phyloP scores from a whole-genome alignment of 2,329 filamentous ascomycete species.

The Monosporascus sp. region DNA sequence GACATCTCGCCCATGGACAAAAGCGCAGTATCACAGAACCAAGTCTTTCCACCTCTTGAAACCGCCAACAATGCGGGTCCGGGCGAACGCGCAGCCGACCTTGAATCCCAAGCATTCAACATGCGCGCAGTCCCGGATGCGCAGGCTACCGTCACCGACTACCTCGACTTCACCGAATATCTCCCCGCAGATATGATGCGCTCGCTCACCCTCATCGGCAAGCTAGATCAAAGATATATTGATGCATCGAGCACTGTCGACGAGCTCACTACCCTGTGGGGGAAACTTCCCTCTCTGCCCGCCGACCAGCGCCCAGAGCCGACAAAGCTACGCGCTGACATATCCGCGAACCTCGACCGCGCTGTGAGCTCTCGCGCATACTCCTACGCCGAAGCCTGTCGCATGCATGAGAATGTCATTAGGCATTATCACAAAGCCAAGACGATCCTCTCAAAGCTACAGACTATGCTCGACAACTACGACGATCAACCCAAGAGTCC shows the following conservation, averaged over 20 bases:
- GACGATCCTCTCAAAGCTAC: slow-evolving; percentile 52
- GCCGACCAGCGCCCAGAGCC: slow-evolving; percentile 42
- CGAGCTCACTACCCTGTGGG: slow-evolving; percentile 52
- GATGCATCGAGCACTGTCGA: slow-evolving; percentile 50
- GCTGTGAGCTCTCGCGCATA: slow-evolving; percentile 52
- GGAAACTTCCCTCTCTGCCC: slow-evolving; percentile 44
- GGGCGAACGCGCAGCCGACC: slow-evolving; percentile 8
- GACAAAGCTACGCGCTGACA: slow-evolving; percentile 50
- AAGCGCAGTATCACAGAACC: slow-evolving; percentile 21
- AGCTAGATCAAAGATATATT: slow-evolving; percentile 56
- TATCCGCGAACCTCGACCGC: slow-evolving; percentile 51
- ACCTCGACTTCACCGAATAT: slow-evolving; percentile 66
- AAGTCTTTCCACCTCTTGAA: slow-evolving; percentile 24
- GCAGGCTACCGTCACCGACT: slow-evolving; percentile 64
- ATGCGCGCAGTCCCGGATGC: slow-evolving; percentile 59
- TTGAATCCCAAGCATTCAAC: slow-evolving; percentile 36
- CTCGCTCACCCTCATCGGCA: slow-evolving; percentile 59
- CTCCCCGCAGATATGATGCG: slow-evolving; percentile 61
- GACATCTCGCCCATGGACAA: slow-evolving; percentile 30
- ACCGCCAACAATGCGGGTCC: slow-evolving; percentile 24
- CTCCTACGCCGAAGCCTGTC: slow-evolving; percentile 55
- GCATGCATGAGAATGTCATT: slow-evolving; percentile 59
- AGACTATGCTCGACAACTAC: slow-evolving; percentile 56
- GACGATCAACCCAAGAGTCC: slow-evolving; percentile 47
- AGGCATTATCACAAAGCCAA: slow-evolving; percentile 57